Conservation (phyloP, 169 alveolate genomes). For the Eimeria praecox region DNA sequence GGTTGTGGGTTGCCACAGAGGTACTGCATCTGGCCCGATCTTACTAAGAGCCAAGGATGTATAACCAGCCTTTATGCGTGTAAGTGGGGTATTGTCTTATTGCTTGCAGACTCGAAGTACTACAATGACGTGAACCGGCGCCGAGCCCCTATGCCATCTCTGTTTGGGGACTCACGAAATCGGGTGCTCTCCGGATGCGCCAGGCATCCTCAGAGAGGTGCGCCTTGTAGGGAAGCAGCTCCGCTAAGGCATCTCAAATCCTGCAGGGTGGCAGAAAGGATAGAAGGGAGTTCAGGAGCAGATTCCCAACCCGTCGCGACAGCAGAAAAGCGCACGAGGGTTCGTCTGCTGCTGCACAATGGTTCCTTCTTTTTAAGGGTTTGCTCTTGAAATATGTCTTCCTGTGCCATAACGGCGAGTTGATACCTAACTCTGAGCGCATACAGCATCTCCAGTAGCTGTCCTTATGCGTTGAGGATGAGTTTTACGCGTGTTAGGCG, state of each 20-base stretch:
- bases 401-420: background rate
- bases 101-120: background rate
- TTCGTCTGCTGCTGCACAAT: background rate
- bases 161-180: background rate
- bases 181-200: background rate
- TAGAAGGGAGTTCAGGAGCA: background rate
- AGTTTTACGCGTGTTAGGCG: background rate
- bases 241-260: background rate
- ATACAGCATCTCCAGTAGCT: background rate
- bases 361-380: background rate
- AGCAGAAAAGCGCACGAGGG: background rate
- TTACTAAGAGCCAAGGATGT: background rate
- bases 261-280: background rate
- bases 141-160: constrained; percentile 20
- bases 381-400: background rate
- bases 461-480: background rate
- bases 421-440: background rate
- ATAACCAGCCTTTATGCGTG: background rate
- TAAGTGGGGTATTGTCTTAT: background rate
- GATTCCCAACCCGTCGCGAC: background rate
- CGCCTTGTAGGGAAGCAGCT: background rate
- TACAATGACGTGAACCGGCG: constrained; percentile 28
- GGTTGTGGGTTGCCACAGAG: background rate
- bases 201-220: background rate
- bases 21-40: background rate